Conservation (phyloP, 1,139 yeast genomes). For the Meyerozyma guilliermondii region DNA sequence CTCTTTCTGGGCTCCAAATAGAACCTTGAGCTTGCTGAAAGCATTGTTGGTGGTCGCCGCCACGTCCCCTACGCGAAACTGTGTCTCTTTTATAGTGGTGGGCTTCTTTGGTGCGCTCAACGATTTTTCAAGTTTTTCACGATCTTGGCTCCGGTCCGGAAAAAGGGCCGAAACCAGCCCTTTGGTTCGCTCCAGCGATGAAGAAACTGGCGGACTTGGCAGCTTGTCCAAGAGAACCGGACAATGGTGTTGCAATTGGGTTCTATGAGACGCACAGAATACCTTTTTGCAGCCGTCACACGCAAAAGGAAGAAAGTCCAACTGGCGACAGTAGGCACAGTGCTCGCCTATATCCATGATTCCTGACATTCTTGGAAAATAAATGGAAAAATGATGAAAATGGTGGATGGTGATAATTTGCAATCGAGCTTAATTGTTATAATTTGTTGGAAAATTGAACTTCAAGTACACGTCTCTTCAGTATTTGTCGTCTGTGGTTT, state of each 20-base stretch:
- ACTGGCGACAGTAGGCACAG: constrained; percentile 55
- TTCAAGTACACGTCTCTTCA: too few species aligned
- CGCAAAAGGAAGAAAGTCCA: constrained; percentile 66
- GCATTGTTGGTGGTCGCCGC: constrained; percentile 29
- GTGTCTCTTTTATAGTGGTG: constrained; percentile 20
- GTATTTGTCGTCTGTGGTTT: too few species aligned
- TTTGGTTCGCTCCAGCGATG: constrained; percentile 16
- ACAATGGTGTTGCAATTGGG: constrained; percentile 45
- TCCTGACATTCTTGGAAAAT: constrained; percentile 24
- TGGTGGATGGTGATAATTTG: background rate
- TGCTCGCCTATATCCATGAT: constrained; percentile 67
- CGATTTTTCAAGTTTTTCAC: constrained; percentile 35
- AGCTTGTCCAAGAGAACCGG: constrained; percentile 13
- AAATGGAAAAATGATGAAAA: too few species aligned
- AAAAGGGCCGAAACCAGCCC: constrained; percentile 33
- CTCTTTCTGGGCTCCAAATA: constrained; percentile 28
- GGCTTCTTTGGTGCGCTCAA: constrained; percentile 23
- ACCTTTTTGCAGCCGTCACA: constrained; percentile 54
- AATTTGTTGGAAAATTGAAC: background rate
- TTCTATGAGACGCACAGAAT: constrained; percentile 57
- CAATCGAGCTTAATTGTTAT: background rate
- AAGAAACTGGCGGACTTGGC: constrained; percentile 8
- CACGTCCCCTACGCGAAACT: constrained; percentile 27
- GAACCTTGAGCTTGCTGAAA: constrained; percentile 40
- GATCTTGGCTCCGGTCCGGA: constrained; percentile 48